phyloP scores from a whole-genome alignment of 805 yeast genomes.

The Suhomyces sp. region DNA sequence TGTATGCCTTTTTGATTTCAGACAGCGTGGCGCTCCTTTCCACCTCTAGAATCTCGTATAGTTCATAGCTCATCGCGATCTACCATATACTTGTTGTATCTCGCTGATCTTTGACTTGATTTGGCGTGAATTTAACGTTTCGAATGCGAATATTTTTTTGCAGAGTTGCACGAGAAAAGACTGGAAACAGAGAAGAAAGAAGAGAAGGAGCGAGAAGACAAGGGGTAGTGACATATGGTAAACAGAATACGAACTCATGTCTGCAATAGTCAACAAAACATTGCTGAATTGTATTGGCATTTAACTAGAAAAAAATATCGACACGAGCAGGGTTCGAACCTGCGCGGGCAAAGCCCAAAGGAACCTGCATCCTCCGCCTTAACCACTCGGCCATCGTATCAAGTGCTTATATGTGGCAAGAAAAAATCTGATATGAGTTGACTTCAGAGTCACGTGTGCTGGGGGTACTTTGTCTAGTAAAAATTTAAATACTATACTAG shows the following conservation, averaged over 20 bases:
- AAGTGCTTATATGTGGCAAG: neutral
- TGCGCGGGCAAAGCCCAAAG: constrained; percentile 77
- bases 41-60: constrained; percentile 72
- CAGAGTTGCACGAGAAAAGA: neutral
- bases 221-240: no score
- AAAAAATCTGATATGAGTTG: neutral
- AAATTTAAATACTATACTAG: no score
- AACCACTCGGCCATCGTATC: constrained; percentile 72
- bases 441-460: no score
- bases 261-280: no score
- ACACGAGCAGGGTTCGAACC: constrained; percentile 79
- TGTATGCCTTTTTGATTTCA: constrained; percentile 82
- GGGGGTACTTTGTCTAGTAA: no score
- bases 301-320: no score
- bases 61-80: constrained; percentile 5
- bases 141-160: constrained; percentile 3
- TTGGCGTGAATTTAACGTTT: neutral
- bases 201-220: constrained; percentile 3
- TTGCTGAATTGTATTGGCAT: no score
- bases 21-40: constrained; percentile 57
- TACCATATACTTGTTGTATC: neutral
- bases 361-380: constrained; percentile 75
- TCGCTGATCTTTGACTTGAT: neutral
- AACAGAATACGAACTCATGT: no score
- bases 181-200: neutral